Evolutionary conservation across 768 basidiomycete genomes (phyloP).

Genomic region (Hypholoma sublateritium): DNA sequence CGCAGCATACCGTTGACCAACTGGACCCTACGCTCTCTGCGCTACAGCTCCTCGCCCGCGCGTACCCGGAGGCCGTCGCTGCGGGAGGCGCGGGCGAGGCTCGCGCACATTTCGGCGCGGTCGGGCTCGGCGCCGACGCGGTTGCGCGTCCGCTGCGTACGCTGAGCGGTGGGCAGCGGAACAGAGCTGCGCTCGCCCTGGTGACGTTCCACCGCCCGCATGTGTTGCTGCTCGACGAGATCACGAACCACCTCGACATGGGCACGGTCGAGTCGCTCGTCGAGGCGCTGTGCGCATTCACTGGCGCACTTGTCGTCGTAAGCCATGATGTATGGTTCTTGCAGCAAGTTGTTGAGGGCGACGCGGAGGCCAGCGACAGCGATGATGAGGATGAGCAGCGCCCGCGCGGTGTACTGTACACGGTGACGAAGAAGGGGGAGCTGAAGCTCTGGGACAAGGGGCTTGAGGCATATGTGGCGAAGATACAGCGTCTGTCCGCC

Average conservation of each 20-base stretch:
- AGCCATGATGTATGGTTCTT: slow-evolving; percentile 56
- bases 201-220: slow-evolving; percentile 55
- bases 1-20: slow-evolving; percentile 61
- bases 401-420: slow-evolving; percentile 25
- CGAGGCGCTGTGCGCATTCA: slow-evolving; percentile 46
- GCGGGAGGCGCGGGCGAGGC: slow-evolving; percentile 27
- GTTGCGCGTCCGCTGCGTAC: slow-evolving; percentile 34
- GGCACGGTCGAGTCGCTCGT: slow-evolving; percentile 59
- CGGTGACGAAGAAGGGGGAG: slow-evolving; percentile 30
- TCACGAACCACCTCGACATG: slow-evolving; percentile 69
- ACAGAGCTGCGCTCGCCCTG: slow-evolving; percentile 58
- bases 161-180: slow-evolving; percentile 57
- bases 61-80: slow-evolving; percentile 24
- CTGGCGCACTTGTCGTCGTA: slow-evolving; percentile 60
- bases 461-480: slow-evolving; percentile 32
- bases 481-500: slow-evolving; percentile 16
- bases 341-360: slow-evolving; percentile 32
- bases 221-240: slow-evolving; percentile 57
- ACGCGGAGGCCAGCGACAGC: slow-evolving; percentile 20
- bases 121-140: slow-evolving; percentile 45
- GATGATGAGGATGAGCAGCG: slow-evolving; percentile 16
- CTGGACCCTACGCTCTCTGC: slow-evolving; percentile 33
- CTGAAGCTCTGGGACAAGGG: slow-evolving; percentile 30
- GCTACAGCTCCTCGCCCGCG: slow-evolving; percentile 26
- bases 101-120: slow-evolving; percentile 35